A percentile compares a stretch with the other conserved stretches of the same genome.
Evolutionary conservation across 75 land plant species (phyloP).

Genomic region (Pseudotsuga menziesii): DNA sequence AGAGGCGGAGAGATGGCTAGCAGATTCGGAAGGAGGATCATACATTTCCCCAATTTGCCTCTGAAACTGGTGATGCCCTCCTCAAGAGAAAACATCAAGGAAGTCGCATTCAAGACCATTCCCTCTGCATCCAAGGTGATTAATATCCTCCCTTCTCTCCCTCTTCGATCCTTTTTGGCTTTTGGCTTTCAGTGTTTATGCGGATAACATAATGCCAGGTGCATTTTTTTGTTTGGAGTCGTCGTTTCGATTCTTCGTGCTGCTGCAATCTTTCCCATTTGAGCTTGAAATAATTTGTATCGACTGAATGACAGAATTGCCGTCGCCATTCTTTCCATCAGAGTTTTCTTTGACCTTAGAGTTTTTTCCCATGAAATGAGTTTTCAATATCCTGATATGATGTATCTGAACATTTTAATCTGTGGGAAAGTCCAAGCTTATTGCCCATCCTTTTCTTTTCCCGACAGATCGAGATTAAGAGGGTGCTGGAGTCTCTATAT

Average conservation of each 20-base stretch:
- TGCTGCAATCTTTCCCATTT: too few relatives aligned
- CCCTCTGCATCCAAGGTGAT: slow-evolving; percentile 80
- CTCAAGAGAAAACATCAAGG: slow-evolving; percentile 56
- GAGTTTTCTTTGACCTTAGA: too few relatives aligned
- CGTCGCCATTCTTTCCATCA: too few relatives aligned
- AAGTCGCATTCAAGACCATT: slow-evolving; percentile 78
- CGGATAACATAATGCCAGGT: too few relatives aligned
- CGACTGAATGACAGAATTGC: too few relatives aligned
- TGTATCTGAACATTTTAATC: neutral
- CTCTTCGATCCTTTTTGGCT: neutral
- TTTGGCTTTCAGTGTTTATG: neutral
- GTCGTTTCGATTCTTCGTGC: too few relatives aligned
- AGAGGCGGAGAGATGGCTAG: slow-evolving; percentile 37
- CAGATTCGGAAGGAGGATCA: slow-evolving; percentile 52
- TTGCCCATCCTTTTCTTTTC: neutral
- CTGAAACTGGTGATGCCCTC: slow-evolving; percentile 71
- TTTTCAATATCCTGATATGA: too few relatives aligned
- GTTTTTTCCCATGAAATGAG: too few relatives aligned
- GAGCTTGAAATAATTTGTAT: too few relatives aligned
- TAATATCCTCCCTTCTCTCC: neutral
- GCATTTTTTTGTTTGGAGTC: too few relatives aligned
- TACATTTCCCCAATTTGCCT: slow-evolving; percentile 82
- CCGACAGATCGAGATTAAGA: slow-evolving; percentile 78
- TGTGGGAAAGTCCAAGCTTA: neutral
- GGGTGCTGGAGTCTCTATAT: slow-evolving; percentile 79